These are phyloP conservation scores for Magnaporthales sp. DNA, from an alignment of 2,329 filamentous ascomycete genomes.

Conservation along the genomic window DNA sequence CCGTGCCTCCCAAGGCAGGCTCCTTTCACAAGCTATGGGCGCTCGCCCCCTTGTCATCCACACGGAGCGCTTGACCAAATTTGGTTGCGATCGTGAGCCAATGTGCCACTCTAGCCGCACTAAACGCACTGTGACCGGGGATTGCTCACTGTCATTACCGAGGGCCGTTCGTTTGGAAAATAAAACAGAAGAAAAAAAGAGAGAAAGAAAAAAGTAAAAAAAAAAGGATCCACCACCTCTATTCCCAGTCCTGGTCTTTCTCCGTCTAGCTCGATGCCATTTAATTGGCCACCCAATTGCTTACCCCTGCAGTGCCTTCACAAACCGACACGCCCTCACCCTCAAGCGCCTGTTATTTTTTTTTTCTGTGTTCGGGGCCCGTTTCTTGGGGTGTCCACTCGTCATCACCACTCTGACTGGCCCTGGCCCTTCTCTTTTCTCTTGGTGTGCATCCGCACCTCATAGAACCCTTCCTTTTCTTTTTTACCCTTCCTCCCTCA, in stretches of 20 bases:
- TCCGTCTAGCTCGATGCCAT: background rate
- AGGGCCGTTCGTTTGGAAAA: background rate
- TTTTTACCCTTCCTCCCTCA: conserved; percentile 10
- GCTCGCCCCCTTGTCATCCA: background rate
- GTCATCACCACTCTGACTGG: conserved; percentile 4
- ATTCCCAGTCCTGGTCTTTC: background rate
- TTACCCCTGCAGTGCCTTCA: background rate
- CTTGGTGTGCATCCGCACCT: background rate
- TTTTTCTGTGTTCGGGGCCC: background rate
- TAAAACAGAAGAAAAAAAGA: background rate
- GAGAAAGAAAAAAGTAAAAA: background rate
- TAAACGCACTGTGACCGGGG: background rate
- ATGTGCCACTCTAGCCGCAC: background rate
- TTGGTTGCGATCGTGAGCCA: background rate
- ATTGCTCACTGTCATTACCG: background rate
- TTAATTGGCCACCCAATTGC: background rate
- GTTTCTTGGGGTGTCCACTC: conserved; percentile 2
- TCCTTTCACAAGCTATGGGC: background rate
- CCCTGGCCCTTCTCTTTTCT: conserved; percentile 1
- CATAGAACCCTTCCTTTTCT: conserved; percentile 10
- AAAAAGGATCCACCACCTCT: background rate
- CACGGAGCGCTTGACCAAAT: conserved; percentile 2
- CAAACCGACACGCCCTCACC: background rate
- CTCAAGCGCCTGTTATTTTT: background rate
- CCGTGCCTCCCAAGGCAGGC: background rate